Percentiles rank a stretch among this genome's conserved stretches.
Evolutionary conservation across 1,284 basidiomycete species (phyloP).

Genomic region (Malassezia sp.): DNA sequence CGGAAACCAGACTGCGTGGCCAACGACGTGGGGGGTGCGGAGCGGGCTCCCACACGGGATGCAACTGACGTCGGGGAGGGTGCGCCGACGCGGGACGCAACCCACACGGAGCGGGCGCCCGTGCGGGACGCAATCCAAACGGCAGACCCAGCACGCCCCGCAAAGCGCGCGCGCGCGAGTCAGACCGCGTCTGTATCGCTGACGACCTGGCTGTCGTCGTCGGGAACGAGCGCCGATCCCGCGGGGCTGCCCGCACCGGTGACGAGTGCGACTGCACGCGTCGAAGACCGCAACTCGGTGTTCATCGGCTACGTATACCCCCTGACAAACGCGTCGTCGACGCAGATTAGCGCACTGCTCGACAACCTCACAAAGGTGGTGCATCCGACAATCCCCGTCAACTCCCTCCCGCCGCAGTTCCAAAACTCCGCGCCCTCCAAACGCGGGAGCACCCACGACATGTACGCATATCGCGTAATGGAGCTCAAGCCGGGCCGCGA

Average conservation of each 20-base stretch:
- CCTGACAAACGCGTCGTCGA: slow-evolving; percentile 19
- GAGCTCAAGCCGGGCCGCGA: slow-evolving; percentile 33
- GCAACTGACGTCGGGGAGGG: no score
- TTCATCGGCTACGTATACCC: slow-evolving; percentile 44
- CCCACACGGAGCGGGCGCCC: no score
- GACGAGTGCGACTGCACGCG: slow-evolving; percentile 23
- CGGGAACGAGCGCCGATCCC: slow-evolving; percentile 15
- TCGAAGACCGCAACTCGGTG: slow-evolving; percentile 38
- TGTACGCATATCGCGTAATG: slow-evolving; percentile 38
- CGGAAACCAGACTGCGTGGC: no score
- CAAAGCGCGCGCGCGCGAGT: background rate
- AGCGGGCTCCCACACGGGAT: background rate
- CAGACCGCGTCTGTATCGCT: no score
- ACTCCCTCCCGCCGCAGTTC: slow-evolving; percentile 30
- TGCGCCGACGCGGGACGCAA: no score
- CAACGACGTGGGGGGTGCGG: no score
- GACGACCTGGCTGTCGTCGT: slow-evolving; percentile 9
- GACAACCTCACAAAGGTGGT: slow-evolving; percentile 34
- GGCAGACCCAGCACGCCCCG: no score
- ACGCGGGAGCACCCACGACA: slow-evolving; percentile 36
- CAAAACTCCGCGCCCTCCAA: slow-evolving; percentile 22
- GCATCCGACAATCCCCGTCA: slow-evolving; percentile 30
- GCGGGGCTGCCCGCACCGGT: slow-evolving; percentile 26
- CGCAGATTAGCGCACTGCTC: slow-evolving; percentile 23
- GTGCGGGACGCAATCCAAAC: no score